phyloP scores from a whole-genome alignment of 2,329 filamentous ascomycete species.

The Rutstroemia sp. region DNA sequence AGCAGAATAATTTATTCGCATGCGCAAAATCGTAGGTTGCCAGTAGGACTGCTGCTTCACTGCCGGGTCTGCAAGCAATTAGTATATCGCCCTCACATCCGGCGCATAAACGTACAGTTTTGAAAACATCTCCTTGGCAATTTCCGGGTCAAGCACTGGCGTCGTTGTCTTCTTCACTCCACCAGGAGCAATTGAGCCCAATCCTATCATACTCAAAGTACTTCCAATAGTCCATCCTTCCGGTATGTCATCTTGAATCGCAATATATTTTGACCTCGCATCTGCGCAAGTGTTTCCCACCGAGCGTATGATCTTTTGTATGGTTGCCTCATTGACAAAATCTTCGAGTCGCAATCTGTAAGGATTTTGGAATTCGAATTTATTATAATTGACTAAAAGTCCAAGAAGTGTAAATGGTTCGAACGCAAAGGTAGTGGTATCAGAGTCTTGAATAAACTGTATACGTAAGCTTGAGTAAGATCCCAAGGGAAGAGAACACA shows the following conservation, averaged over 20 bases:
- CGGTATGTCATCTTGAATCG: conserved; percentile 81
- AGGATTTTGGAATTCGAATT: conserved; percentile 96
- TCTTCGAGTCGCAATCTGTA: conserved; percentile 88
- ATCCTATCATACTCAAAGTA: conserved; percentile 76
- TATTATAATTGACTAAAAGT: conserved; percentile 94
- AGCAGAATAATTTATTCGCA: conserved; percentile 91
- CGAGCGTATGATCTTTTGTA: conserved; percentile 71
- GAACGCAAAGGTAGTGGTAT: conserved; percentile 54
- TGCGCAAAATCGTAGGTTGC: conserved; percentile 89
- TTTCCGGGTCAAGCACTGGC: conserved; percentile 63
- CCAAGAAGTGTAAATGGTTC: conserved; percentile 79
- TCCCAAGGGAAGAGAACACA: conserved; percentile 11
- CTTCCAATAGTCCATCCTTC: conserved; percentile 80
- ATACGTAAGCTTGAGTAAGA: conserved; percentile 9
- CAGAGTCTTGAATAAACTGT: conserved; percentile 75
- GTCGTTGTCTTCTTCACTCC: conserved; percentile 52
- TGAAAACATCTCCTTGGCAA: conserved; percentile 73
- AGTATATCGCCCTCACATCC: conserved; percentile 11
- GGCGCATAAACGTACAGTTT: conserved; percentile 53
- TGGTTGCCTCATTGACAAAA: conserved; percentile 87
- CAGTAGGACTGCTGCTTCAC: conserved; percentile 72
- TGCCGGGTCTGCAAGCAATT: conserved; percentile 54
- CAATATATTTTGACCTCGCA: conserved; percentile 69
- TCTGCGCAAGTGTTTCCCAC: conserved; percentile 65
- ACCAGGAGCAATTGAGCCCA: conserved; percentile 67